Evolutionary conservation across 768 basidiomycete genomes (phyloP).

Genomic region (Psilocybe sp.): DNA sequence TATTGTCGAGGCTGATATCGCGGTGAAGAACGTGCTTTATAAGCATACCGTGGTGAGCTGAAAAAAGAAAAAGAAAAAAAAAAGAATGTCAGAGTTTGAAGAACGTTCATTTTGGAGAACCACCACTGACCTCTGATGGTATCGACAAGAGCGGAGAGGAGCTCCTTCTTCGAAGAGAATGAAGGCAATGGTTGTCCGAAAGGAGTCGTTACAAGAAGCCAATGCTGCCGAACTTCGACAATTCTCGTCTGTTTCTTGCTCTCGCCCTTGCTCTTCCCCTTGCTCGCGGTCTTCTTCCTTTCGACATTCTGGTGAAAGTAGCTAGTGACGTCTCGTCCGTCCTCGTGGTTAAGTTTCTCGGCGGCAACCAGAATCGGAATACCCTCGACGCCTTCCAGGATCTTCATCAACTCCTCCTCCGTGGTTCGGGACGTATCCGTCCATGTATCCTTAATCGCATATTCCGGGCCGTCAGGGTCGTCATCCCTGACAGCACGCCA

Average conservation of each 20-base stretch:
- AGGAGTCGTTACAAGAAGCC: conserved; percentile 2
- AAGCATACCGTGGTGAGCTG: conserved; percentile 1
- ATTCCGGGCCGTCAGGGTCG: not conserved
- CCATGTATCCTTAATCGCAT: conserved; percentile 5
- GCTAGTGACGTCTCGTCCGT: not conserved
- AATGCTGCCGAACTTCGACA: not conserved
- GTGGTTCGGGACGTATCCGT: not conserved
- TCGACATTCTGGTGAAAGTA: not conserved
- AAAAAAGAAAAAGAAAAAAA: too few species aligned
- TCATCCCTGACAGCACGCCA: not conserved
- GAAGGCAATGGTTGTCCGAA: not conserved
- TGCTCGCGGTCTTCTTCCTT: not conserved
- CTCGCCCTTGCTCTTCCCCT: not conserved
- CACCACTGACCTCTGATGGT: conserved; percentile 3
- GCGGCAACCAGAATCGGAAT: not conserved
- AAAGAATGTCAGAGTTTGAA: not conserved
- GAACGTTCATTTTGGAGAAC: not conserved
- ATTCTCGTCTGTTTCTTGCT: too few species aligned
- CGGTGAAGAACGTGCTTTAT: conserved; percentile 17
- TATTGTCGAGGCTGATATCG: conserved; percentile 21
- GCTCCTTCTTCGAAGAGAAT: conserved; percentile 2
- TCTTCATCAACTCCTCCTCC: not conserved
- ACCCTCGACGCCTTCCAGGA: not conserved
- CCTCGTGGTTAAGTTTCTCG: not conserved
- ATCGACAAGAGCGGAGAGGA: conserved; percentile 1